Evolutionary conservation across 176 grass and related monocot genomes (phyloP), one percentile per base, ranked within the genome.

Genomic region (Miscanthus lutarioriparius): DNA sequence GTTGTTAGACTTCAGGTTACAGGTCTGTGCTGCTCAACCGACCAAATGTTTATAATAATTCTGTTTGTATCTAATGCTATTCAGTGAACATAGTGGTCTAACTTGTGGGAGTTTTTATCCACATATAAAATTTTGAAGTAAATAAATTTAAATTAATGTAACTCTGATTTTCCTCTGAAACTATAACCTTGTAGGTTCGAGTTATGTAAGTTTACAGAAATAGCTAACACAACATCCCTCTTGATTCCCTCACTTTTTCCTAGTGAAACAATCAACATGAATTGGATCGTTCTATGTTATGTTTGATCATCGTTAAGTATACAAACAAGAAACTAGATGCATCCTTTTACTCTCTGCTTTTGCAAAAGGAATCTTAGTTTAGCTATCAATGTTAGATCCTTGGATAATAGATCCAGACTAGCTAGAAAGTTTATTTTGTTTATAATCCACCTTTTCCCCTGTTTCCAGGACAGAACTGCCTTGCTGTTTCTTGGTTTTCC

Each of bases 401-500:
- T 10, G 16, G 48, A 70, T 19, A 23, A 51, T 62, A 28, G 20
- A 78, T 83, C 35, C 56, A 68, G 22, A 74, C 2, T 59, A 66
- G 36, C 26, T 61, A 84, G 0, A 67, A 67, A 32, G 35, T 9
- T 35, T 38, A 33, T 32, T 36, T 43, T 85, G 7, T 81, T 81
- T 19, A 1, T 89, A 48, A 80, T 40, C 1, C n/a, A 53, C 1
- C 19, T 5, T 74, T 74, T 56, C 77, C 19, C 10, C 13, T 3
- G 10, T 92, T 82, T 88, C 59, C 93, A 98, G 96, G 96, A 98
- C 65, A 95, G 96, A 86, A 98, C 96, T 61, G 96, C 96, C 3
- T 87, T 95, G 65, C 67, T 98, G 38, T 98, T 98, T 94, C 96
- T 98, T 89, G 76, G 92, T 84, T 98, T 98, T 65, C 96, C 96